These are phyloP conservation scores for Bolboschoenus planiculmis DNA, from an alignment of 176 grass and related monocot species.

Conservation along the genomic window DNA sequence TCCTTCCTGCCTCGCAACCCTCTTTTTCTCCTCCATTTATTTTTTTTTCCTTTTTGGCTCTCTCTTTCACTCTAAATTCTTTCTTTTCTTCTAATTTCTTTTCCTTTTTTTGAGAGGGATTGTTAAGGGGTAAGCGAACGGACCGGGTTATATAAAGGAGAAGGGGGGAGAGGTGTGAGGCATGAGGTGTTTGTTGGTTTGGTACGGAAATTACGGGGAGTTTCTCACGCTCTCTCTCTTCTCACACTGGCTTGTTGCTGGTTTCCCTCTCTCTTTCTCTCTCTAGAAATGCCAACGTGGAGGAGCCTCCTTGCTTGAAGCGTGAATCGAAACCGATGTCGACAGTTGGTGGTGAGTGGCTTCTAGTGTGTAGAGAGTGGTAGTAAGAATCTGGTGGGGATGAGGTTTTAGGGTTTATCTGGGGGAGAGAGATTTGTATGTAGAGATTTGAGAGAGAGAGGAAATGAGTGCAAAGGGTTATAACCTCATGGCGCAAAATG, in stretches of 20 bases:
- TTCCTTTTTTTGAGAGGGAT: not conserved
- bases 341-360: not conserved
- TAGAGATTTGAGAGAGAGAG: no score
- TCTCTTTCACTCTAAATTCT: not conserved
- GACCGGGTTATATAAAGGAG: not conserved
- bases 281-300: constrained; percentile 1
- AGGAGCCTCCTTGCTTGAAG: constrained; percentile 6
- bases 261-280: not conserved
- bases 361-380: not conserved
- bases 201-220: constrained; percentile 15
- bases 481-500: not conserved
- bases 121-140: not conserved
- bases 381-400: constrained; percentile 6
- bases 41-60: not conserved
- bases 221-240: constrained; percentile 10
- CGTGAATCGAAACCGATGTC: constrained; percentile 7
- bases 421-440: constrained; percentile 11
- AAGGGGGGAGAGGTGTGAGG: not conserved
- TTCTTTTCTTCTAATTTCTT: not conserved
- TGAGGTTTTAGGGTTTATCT: constrained; percentile 1
- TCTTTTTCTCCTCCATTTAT: constrained; percentile 16
- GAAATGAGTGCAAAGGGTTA: not conserved
- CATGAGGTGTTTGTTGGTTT: constrained; percentile 23
- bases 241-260: constrained; percentile 1
- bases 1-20: not conserved